Percentiles rank a stretch among this genome's conserved stretches.
Conservation (phyloP, 768 basidiomycete genomes). For the Amanita molliuscula region DNA sequence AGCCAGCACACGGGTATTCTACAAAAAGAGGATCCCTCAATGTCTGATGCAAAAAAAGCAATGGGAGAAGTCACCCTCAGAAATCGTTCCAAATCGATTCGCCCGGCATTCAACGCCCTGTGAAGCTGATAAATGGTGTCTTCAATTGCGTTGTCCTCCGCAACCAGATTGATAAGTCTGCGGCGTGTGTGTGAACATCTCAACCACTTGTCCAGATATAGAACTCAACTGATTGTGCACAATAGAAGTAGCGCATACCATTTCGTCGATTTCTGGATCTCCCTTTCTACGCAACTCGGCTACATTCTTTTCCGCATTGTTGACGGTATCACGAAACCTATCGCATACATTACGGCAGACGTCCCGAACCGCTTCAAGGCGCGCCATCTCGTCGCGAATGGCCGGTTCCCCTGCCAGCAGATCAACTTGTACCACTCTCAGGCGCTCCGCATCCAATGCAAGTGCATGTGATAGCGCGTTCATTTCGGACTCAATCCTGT, state of each 20-base stretch:
- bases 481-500: constrained; percentile 63
- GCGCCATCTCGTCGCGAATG: constrained; percentile 91
- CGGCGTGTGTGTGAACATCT: constrained; percentile 7
- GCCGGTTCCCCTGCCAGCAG: constrained; percentile 87
- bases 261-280: constrained; percentile 91
- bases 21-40: constrained; percentile 8
- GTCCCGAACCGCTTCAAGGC: constrained; percentile 85
- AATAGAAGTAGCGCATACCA: constrained; percentile 91
- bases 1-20: constrained; percentile 80
- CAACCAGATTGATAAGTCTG: constrained; percentile 91
- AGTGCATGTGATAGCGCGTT: constrained; percentile 58
- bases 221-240: constrained; percentile 87
- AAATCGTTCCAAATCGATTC: constrained; percentile 92
- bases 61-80: constrained; percentile 53
- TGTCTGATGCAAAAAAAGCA: constrained; percentile 8
- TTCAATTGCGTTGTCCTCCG: constrained; percentile 98
- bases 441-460: constrained; percentile 56
- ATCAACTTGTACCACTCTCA: constrained; percentile 76
- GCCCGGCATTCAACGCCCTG: constrained; percentile 80
- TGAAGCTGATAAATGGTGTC: constrained; percentile 97
- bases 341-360: constrained; percentile 77
- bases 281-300: constrained; percentile 72
- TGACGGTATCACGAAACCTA: constrained; percentile 53
- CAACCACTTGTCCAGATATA: constrained; percentile 2
- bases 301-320: constrained; percentile 62